Base-by-base conservation (phyloP, 257 asterid genomes). In the Solanum bukasovii region DNA sequence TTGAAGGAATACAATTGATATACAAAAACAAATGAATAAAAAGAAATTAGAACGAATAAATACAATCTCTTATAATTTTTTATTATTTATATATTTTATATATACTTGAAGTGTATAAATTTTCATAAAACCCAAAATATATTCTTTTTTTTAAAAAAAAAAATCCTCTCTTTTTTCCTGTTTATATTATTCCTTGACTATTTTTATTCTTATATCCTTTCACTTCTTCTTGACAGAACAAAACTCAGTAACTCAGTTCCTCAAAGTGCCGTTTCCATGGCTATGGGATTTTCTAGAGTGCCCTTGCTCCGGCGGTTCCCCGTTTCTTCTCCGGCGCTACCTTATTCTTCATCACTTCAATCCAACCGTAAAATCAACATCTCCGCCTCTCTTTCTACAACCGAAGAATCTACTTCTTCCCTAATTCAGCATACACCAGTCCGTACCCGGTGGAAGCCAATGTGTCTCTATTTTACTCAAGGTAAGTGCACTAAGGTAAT, bases 401-500 rank as follows among this genome's bases (percentile, higher is more conserved):
- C 72, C 11, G 93, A 90, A 87, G 92, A 91, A 82, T 63, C 96
- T 27, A 72, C 91, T 20, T 88, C 92, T 38, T 84, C 94, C 46
- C 46, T 91, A 83, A 87, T 86, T 90, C 84, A 92, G 88, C 61
- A 77, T 67, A 29, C 84, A 63, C 67, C 90, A 7, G 72, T 83
- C 18, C 74, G 65, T 89, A 88, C 65, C 31, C 90, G 88, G 6
- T 97, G 99, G 99, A 97, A 93, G 87, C 99, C 99, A 13, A 89
- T 91, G 89, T 97, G 99, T 89, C 91, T 97, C 89, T 97, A 95
- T 83, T 90, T 91, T 91, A 92, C 98, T 34, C 99, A 96, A 87
- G 96, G 92, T 44, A 94, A 89, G 92, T 97, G 99, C 93, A 94
- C 97, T 63, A 96, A 88, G 99, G 99, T 96, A 93, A 89, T 59